phyloP scores from a whole-genome alignment of 2,329 filamentous ascomycete genomes.

The Pseudocercospora pini-densiflorae region DNA sequence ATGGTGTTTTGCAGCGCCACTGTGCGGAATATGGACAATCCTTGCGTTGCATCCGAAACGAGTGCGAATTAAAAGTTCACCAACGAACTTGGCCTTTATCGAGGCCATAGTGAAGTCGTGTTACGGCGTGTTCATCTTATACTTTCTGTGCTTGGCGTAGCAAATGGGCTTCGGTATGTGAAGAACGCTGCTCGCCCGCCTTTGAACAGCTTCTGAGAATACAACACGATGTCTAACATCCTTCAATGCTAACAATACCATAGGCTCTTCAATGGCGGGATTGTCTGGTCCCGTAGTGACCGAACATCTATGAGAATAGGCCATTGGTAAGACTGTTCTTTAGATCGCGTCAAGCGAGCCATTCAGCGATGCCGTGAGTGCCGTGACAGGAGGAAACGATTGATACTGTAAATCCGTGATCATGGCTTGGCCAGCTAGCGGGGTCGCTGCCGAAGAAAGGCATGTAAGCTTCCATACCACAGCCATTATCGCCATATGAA shows the following conservation, averaged over 20 bases:
- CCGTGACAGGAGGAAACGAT: neutral
- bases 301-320: conserved; percentile 8
- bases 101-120: neutral
- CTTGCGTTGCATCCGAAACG: neutral
- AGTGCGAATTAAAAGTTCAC: neutral
- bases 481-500: neutral
- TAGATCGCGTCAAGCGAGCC: neutral
- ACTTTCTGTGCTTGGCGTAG: neutral
- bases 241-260: neutral
- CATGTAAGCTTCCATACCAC: neutral
- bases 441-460: neutral
- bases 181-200: neutral
- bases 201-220: neutral
- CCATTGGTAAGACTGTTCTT: neutral
- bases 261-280: neutral
- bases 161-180: neutral
- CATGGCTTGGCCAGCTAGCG: neutral
- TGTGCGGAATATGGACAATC: neutral
- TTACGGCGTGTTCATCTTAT: conserved; percentile 2
- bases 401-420: neutral
- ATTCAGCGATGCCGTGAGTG: neutral
- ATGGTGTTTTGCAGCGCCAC: neutral
- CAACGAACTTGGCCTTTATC: neutral
- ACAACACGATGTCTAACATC: conserved; percentile 6
- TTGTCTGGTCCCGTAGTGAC: neutral